Percentiles rank a stretch among this genome's conserved stretches.
phyloP scores from a whole-genome alignment of 2,329 filamentous ascomycete species.

The Xylaria sp. region DNA sequence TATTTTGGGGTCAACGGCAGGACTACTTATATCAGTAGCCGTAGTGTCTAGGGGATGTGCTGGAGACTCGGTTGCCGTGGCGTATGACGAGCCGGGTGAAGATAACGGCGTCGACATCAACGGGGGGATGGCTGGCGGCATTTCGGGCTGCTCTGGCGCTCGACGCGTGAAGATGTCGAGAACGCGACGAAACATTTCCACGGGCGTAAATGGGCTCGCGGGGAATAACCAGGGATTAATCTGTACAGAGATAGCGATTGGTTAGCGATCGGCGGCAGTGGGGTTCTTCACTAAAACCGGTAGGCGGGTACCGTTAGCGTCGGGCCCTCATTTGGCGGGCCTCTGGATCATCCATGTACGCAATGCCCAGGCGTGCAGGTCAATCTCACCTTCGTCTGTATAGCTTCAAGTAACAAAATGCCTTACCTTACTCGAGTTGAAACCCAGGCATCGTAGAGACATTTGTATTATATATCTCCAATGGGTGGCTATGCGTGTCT shows the following conservation, averaged over 20 bases:
- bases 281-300: neutral
- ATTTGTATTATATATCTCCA: no score
- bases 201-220: conserved; percentile 1
- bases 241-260: no score
- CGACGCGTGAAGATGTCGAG: conserved; percentile 19
- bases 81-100: conserved; percentile 28
- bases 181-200: conserved; percentile 21
- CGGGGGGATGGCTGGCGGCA: conserved; percentile 14
- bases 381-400: no score
- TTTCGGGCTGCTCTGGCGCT: conserved; percentile 11
- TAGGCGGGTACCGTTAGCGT: no score
- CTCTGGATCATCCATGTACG: no score
- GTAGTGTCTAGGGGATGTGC: conserved; percentile 12
- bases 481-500: no score
- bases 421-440: no score
- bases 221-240: neutral
- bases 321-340: no score
- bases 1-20: conserved; percentile 15
- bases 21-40: conserved; percentile 27
- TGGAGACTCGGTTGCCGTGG: conserved; percentile 29
- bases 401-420: neutral
- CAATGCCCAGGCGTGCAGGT: no score
- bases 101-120: conserved; percentile 25
- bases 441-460: no score
- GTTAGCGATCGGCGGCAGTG: neutral